Base-by-base conservation (phyloP, 139 green algal genomes). In the Yamagishiella unicocca region DNA sequence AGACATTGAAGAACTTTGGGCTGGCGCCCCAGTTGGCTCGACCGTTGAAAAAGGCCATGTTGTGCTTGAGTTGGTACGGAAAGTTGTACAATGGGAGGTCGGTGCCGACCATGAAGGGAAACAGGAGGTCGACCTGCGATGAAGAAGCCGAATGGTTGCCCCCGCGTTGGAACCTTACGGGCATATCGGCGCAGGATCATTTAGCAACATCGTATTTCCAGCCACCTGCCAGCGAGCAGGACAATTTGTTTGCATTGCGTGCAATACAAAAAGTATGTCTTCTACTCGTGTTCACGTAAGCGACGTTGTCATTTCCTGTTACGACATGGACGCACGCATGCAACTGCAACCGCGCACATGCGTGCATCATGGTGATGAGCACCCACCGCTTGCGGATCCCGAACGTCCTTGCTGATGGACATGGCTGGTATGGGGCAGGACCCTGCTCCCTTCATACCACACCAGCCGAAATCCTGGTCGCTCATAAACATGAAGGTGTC, bases 31-130 rank as follows among this genome's bases (percentile, higher is more conserved):
- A 68, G 50, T 67, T 68, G 19, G 46, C 46, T 4, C 46, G 46
- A 35, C 75, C 75, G 22, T 6, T 27, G 53, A 83, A 83, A 27
- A 83, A 83, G 0, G 75, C 75, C 35, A 53, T 35, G 22, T 83
- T 19, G 35, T 71, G 53, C 35, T 83, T 83, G 6, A 70, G 35
- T 9, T 70, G 33, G 6, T 4, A 54, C 8, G 75, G 75, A 53
- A 33, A 83, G 35, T 83, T 37, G 75, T 83, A 83, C 7, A 83
- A 43, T 7, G 75, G 53, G 5, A n/a, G 53, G 19, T 83, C 53
- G 0, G 31, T 45, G 31, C 10, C 46, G n/a, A 82, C 74, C 74
- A 68, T 67, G 46, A 67, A 82, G 9, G 74, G 46, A 5, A 12
- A 50, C 31, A 67, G 33, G 24, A 67, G 46, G 38, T 68, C 46